These are phyloP conservation scores for Pleomassaria siparia DNA, from an alignment of 2,329 filamentous ascomycete genomes.

Conservation along the genomic window DNA sequence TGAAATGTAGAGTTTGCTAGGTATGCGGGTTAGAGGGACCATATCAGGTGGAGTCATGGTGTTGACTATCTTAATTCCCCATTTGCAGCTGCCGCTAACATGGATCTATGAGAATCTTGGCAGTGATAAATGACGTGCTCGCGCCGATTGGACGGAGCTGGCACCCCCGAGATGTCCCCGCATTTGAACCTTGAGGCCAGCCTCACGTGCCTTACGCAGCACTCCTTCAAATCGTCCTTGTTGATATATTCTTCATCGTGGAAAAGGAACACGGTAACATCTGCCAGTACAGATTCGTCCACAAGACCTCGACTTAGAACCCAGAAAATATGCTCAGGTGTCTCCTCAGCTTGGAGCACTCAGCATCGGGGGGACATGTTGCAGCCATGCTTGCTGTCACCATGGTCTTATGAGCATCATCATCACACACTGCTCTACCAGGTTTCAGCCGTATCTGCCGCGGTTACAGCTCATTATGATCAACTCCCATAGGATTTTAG, in stretches of 20 bases:
- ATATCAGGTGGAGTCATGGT: conserved; percentile 31
- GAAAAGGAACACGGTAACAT: no score
- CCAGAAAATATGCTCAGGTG: no score
- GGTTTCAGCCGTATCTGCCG: neutral
- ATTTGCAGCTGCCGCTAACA: conserved; percentile 25
- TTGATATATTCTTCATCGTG: no score
- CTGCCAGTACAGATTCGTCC: no score
- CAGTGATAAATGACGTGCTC: conserved; percentile 35
- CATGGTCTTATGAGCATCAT: conserved; percentile 1
- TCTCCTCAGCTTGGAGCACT: no score
- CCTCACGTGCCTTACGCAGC: no score
- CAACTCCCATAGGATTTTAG: neutral
- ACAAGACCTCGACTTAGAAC: no score
- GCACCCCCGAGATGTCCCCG: neutral
- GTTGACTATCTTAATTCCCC: conserved; percentile 21
- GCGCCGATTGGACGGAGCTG: conserved; percentile 2
- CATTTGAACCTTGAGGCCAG: neutral
- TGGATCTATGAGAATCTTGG: conserved; percentile 23
- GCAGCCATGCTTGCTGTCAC: neutral
- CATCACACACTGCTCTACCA: neutral
- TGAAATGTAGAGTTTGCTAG: conserved; percentile 12
- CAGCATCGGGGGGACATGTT: no score
- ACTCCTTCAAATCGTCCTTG: no score
- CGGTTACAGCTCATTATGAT: neutral
- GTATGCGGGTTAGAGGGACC: conserved; percentile 13